Evolutionary conservation across 495 filamentous ascomycete species (phyloP), one percentile per base, ranked within the genome.

Genomic region (Rostrohypoxylon terebratum): DNA sequence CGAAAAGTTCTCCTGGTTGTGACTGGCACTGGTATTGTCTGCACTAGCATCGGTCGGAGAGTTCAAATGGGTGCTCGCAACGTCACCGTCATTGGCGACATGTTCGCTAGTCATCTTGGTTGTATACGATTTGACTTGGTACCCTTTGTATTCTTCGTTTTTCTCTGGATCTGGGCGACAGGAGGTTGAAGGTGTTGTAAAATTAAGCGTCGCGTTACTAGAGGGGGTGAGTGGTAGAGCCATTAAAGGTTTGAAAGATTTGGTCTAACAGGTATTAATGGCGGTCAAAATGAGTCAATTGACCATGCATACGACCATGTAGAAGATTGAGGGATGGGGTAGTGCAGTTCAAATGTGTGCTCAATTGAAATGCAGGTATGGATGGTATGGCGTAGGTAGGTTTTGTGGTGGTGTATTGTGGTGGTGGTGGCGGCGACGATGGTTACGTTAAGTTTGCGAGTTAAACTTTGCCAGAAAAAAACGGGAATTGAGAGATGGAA

Each of bases 201-300:
- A 61, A 64, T 84, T 83, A 60, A 84, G 77, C 38, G 76, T 74
- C 58, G 74, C 68, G 69, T 66, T 79, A 33, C 67, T 74, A 31
- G 77, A 76, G 48, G 77, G 78, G 63, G 80, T 79, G 36, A 82
- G 74, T 42, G 82, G 81, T 63, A 69, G 73, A 67, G 80, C 76
- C 78, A 81, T 81, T 9, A 66, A 73, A 45, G 53, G 25, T 25
- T 47, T 34, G 16, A n/a, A 33, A 45, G 40, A 68, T 47, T 18
- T 45, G 16, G 6, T 16, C 42, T 20, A 47, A 23, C 23, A 38
- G 38, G 10, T 54, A n/a, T n/a, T n/a, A 11, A 14, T 62, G 20
- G 23, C 34, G n/a, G 11, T 34, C 16, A 68, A 68, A 53, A 20
- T 47, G 33, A 59, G 21, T 53, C 1, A 14, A 38, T 20, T 8